A percentile compares a stretch with the other conserved stretches of the same genome.
phyloP scores from a whole-genome alignment of 139 green algal genomes.

The Micractinium conductrix region DNA sequence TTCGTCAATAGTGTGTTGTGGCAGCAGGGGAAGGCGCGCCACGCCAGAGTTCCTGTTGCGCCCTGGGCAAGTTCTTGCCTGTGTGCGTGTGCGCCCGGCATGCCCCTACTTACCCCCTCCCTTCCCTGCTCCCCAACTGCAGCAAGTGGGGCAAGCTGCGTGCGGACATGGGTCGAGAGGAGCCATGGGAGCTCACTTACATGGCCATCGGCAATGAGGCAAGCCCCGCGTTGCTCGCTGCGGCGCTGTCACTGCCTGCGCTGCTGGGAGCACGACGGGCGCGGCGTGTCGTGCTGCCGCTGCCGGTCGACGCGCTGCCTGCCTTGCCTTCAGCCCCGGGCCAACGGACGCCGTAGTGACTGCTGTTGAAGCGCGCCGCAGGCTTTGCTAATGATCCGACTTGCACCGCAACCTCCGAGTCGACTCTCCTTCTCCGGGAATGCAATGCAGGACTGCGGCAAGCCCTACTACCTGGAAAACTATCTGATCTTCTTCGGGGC shows the following conservation, averaged over 20 bases:
- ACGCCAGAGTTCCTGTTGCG: not conserved
- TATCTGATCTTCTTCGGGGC: slow-evolving; percentile 61
- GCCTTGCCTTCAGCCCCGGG: no score
- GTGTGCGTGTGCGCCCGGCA: not conserved
- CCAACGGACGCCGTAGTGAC: no score
- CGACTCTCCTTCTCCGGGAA: not conserved
- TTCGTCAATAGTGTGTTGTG: not conserved
- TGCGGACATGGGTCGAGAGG: slow-evolving; percentile 62
- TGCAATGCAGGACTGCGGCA: slow-evolving; percentile 56
- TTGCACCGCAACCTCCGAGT: not conserved
- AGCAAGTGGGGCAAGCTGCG: slow-evolving; percentile 61
- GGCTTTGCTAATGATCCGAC: no score
- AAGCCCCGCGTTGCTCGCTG: no score
- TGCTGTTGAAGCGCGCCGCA: no score
- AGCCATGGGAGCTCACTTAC: slow-evolving; percentile 69
- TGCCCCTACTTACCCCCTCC: not conserved
- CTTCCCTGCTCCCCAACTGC: not conserved
- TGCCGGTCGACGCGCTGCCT: no score
- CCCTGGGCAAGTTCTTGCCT: not conserved
- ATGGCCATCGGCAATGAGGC: slow-evolving; percentile 78
- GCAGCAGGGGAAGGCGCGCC: not conserved
- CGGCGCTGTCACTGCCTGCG: no score
- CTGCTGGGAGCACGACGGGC: no score
- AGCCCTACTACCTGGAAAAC: slow-evolving; percentile 52
- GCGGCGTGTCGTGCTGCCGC: no score